phyloP scores from a whole-genome alignment of 768 basidiomycete genomes.

The Lanmaoa pseudosensibilis region DNA sequence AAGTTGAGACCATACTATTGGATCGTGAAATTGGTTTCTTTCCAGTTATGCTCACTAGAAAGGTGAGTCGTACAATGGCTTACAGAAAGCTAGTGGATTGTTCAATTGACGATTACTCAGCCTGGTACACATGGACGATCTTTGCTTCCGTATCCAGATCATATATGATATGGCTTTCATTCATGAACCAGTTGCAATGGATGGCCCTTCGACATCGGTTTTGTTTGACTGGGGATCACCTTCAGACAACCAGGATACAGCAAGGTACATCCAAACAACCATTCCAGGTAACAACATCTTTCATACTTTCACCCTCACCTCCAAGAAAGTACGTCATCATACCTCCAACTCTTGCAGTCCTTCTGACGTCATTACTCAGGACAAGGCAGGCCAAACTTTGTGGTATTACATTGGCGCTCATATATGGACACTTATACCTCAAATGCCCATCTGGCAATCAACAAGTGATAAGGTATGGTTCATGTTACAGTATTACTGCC shows the following conservation, averaged over 20 bases:
- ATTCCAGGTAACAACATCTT: slow-evolving; percentile 31
- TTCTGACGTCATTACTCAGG: slow-evolving; percentile 29
- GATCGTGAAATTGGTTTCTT: background rate
- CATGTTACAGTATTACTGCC: background rate
- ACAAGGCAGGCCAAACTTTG: slow-evolving; percentile 16
- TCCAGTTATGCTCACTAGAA: slow-evolving; percentile 30
- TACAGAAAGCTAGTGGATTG: background rate
- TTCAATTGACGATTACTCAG: slow-evolving; percentile 22
- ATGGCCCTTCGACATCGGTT: slow-evolving; percentile 43
- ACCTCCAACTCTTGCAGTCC: background rate
- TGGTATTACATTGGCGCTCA: slow-evolving; percentile 57
- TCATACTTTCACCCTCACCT: slow-evolving; percentile 53
- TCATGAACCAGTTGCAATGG: slow-evolving; percentile 56
- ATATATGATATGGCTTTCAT: slow-evolving; percentile 45
- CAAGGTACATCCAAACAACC: slow-evolving; percentile 33
- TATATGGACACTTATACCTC: slow-evolving; percentile 39
- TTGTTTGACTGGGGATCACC: slow-evolving; percentile 54
- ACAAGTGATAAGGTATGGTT: slow-evolving; percentile 36
- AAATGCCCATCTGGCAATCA: slow-evolving; percentile 40
- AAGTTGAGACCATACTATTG: background rate
- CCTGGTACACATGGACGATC: slow-evolving; percentile 36
- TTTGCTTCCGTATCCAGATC: slow-evolving; percentile 46
- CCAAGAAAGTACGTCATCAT: slow-evolving; percentile 39
- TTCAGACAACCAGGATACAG: slow-evolving; percentile 34
- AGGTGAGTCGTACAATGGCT: slow-evolving; percentile 18